Percentiles rank a stretch among this genome's conserved stretches.
phyloP scores from a whole-genome alignment of 1,284 basidiomycete genomes.

The Cutaneotrichosporon mucoides region DNA sequence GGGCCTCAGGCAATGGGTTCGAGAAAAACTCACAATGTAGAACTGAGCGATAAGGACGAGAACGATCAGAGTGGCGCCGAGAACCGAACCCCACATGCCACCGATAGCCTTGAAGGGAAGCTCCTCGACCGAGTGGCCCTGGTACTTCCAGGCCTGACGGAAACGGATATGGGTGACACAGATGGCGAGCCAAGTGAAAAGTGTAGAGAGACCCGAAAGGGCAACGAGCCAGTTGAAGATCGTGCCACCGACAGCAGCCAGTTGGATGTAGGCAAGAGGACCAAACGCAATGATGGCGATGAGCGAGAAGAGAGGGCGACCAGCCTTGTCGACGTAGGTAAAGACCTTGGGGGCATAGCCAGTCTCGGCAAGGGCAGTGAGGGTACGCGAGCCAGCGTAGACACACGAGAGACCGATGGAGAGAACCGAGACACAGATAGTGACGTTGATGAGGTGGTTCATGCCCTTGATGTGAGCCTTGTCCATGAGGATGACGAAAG shows the following conservation, averaged over 20 bases:
- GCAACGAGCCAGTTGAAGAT: conserved; percentile 53
- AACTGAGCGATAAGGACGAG: conserved; percentile 46
- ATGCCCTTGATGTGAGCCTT: conserved; percentile 50
- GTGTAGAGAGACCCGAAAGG: conserved; percentile 54
- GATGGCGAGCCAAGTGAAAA: conserved; percentile 52
- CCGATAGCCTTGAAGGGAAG: conserved; percentile 50
- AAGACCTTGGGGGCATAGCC: conserved; percentile 53
- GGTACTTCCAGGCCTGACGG: conserved; percentile 48
- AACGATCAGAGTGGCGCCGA: conserved; percentile 46
- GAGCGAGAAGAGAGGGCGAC: conserved; percentile 53
- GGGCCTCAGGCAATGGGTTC: background rate
- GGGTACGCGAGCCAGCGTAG: conserved; percentile 46
- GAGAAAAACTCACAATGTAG: conserved; percentile 28
- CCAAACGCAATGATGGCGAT: conserved; percentile 43
- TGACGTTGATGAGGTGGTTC: conserved; percentile 52
- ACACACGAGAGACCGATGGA: conserved; percentile 47
- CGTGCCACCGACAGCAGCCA: conserved; percentile 31
- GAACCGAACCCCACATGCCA: conserved; percentile 51
- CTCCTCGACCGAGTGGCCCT: conserved; percentile 50
- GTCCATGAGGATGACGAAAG: conserved; percentile 54
- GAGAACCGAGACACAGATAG: conserved; percentile 50
- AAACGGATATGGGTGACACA: conserved; percentile 46
- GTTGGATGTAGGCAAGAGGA: conserved; percentile 49
- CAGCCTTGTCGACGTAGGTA: conserved; percentile 54
- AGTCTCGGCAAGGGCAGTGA: conserved; percentile 45